Evolutionary conservation across 2,329 filamentous ascomycete genomes (phyloP).

Genomic region (Nemania bipapillata): DNA sequence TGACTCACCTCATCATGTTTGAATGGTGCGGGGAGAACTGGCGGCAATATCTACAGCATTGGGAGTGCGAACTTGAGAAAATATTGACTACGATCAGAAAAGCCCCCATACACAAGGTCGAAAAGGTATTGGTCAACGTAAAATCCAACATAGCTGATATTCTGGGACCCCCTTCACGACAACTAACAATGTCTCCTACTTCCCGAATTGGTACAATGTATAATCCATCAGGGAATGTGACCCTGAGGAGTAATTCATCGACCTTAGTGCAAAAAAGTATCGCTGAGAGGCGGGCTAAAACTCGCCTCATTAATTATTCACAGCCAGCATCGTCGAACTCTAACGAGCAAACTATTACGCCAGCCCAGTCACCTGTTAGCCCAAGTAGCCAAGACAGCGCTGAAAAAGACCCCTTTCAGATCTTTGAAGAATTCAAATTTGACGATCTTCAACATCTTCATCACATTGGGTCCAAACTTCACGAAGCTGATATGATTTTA

Average conservation of each 20-base stretch:
- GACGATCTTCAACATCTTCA: slow-evolving; percentile 23
- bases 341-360: too few species aligned
- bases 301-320: too few species aligned
- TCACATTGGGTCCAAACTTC: slow-evolving; percentile 10
- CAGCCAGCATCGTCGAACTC: too few species aligned
- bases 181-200: too few species aligned
- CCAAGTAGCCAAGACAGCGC: not conserved
- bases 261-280: too few species aligned
- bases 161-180: not conserved
- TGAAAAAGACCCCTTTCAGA: not conserved
- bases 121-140: not conserved
- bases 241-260: too few species aligned
- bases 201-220: too few species aligned
- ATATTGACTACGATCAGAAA: slow-evolving; percentile 7
- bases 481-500: slow-evolving; percentile 29
- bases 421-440: slow-evolving; percentile 27
- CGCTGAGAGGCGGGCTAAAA: too few species aligned
- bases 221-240: too few species aligned
- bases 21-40: slow-evolving; percentile 28
- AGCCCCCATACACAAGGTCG: slow-evolving; percentile 6
- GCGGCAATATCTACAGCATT: slow-evolving; percentile 19
- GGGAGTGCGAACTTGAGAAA: slow-evolving; percentile 8
- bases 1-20: slow-evolving; percentile 23
- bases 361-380: not conserved
- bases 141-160: not conserved